phyloP scores from a whole-genome alignment of 257 asterid genomes.

The Salvia splendens region DNA sequence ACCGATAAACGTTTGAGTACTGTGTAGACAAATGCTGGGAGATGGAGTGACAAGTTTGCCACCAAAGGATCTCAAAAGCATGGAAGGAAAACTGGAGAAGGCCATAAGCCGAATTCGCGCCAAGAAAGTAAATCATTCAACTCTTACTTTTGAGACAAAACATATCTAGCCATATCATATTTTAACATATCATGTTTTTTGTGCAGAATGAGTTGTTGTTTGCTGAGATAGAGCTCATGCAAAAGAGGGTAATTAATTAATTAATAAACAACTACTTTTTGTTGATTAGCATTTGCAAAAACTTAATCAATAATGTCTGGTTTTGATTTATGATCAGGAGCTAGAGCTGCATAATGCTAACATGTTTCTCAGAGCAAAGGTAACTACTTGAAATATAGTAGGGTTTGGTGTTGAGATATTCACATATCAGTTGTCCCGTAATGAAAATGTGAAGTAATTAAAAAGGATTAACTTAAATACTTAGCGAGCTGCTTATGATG shows the following conservation, averaged over 20 bases:
- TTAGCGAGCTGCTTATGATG: too few species aligned
- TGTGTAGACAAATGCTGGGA: conserved; percentile 64
- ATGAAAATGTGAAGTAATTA: too few species aligned
- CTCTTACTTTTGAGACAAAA: background rate
- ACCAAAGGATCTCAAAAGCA: conserved; percentile 57
- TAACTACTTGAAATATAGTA: conserved; percentile 2
- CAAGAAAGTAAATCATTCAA: conserved; percentile 54
- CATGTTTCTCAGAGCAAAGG: conserved; percentile 88
- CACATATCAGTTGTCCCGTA: too few species aligned
- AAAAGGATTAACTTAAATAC: too few species aligned
- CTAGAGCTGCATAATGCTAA: conserved; percentile 85
- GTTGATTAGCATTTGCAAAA: background rate
- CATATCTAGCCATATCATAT: too few species aligned
- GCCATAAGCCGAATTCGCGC: conserved; percentile 75
- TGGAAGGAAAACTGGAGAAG: conserved; percentile 64
- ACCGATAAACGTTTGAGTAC: background rate
- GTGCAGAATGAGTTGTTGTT: conserved; percentile 74
- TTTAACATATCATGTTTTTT: too few species aligned
- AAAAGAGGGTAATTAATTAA: conserved; percentile 59
- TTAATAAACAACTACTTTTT: too few species aligned
- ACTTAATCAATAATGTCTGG: background rate
- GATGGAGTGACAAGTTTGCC: conserved; percentile 58
- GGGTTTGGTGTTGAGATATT: too few species aligned
- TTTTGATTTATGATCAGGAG: conserved; percentile 50
- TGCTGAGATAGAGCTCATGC: conserved; percentile 92